Percentiles rank a stretch among this genome's conserved stretches.
Conservation (phyloP, 2,329 filamentous ascomycete species). For the Xylariaceae sp. region DNA sequence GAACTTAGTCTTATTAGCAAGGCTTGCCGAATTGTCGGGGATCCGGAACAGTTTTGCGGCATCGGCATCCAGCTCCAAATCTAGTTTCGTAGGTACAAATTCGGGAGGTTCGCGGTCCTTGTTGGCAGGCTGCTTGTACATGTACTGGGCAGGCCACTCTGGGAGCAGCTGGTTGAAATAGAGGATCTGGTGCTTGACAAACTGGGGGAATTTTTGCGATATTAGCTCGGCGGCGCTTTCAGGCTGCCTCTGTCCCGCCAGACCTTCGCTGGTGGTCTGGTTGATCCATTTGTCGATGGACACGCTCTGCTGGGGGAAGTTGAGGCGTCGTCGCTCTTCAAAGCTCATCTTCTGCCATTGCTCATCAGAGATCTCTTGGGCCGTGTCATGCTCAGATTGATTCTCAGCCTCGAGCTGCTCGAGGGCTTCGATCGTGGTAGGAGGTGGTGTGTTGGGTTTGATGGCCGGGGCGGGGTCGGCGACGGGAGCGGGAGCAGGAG, state of each 20-base stretch:
- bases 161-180: slow-evolving; percentile 81
- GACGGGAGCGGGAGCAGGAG: slow-evolving; percentile 41
- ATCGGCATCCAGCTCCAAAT: slow-evolving; percentile 78
- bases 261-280: slow-evolving; percentile 51
- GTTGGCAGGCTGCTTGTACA: slow-evolving; percentile 74
- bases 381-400: slow-evolving; percentile 11
- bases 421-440: neutral
- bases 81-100: slow-evolving; percentile 80
- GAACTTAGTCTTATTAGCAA: slow-evolving; percentile 48
- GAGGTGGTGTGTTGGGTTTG: slow-evolving; percentile 4
- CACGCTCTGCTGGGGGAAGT: slow-evolving; percentile 42
- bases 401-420: slow-evolving; percentile 7
- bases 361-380: slow-evolving; percentile 30
- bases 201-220: slow-evolving; percentile 76
- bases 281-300: slow-evolving; percentile 35
- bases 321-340: slow-evolving; percentile 36
- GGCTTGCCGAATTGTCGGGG: slow-evolving; percentile 52
- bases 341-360: slow-evolving; percentile 34
- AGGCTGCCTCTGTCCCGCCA: slow-evolving; percentile 62
- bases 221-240: slow-evolving; percentile 73
- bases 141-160: slow-evolving; percentile 71
- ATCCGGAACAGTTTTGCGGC: slow-evolving; percentile 82
- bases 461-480: slow-evolving; percentile 21
- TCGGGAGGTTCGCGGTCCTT: slow-evolving; percentile 63
- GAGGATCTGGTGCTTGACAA: slow-evolving; percentile 69